These are phyloP conservation scores for button mushroom (Agaricus bisporus) DNA, from an alignment of 768 basidiomycete genomes.

Conservation along the genomic window DNA sequence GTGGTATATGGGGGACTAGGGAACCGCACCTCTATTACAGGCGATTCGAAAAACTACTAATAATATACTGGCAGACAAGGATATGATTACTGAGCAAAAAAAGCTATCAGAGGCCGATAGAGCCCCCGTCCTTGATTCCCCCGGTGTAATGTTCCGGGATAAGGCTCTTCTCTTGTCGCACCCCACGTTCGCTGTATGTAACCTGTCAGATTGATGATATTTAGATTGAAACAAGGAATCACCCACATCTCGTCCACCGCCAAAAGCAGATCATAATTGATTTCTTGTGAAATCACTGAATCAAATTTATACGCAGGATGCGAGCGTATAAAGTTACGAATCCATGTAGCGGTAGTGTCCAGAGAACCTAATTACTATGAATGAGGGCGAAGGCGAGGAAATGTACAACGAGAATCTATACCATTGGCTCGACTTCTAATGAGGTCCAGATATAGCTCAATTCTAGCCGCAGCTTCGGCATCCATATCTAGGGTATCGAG, in stretches of 20 bases:
- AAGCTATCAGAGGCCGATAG: conserved; percentile 28
- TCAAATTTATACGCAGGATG: conserved; percentile 92
- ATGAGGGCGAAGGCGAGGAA: not conserved
- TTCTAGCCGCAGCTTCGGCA: conserved; percentile 47
- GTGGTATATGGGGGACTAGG: too few species aligned
- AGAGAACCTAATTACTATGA: conserved; percentile 50
- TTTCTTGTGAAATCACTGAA: conserved; percentile 85
- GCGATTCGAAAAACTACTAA: too few species aligned
- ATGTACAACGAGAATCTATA: conserved; percentile 24
- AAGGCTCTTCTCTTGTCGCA: conserved; percentile 51
- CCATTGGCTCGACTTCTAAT: conserved; percentile 77
- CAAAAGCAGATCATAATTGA: conserved; percentile 90
- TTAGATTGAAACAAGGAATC: not conserved
- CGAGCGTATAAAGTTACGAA: conserved; percentile 82
- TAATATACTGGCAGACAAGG: too few species aligned
- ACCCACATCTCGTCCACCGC: conserved; percentile 91
- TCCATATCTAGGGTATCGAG: conserved; percentile 81
- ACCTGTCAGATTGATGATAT: not conserved
- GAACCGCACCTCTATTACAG: not conserved
- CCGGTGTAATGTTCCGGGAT: conserved; percentile 58
- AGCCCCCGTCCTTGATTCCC: conserved; percentile 38
- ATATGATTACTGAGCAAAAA: too few species aligned
- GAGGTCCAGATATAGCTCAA: conserved; percentile 75
- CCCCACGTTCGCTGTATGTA: conserved; percentile 56
- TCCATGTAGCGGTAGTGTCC: conserved; percentile 88